A percentile compares a stretch with the other conserved stretches of the same genome.
phyloP scores from a whole-genome alignment of 306 rosid genomes.

The Morella rubra region DNA sequence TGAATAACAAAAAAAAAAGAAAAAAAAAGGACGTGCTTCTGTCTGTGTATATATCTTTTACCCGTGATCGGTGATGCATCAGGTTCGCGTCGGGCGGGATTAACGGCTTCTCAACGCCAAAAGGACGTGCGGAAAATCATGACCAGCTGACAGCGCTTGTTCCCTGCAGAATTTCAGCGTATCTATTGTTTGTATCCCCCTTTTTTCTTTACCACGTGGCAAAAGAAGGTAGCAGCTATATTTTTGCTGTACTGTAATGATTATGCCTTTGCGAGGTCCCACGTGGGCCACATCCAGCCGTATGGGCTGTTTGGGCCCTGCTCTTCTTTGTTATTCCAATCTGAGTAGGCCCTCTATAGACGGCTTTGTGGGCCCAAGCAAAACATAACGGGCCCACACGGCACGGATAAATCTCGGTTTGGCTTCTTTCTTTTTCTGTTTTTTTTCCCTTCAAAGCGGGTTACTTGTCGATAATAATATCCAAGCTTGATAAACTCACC shows the following conservation, averaged over 20 bases:
- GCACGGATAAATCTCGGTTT: not conserved
- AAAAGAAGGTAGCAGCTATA: conserved; percentile 10
- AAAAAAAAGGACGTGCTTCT: too few relatives aligned
- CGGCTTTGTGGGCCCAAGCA: conserved; percentile 11
- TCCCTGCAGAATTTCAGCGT: not conserved
- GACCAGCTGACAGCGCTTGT: conserved; percentile 19
- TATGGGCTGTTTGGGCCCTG: conserved; percentile 21
- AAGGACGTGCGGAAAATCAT: conserved; percentile 12
- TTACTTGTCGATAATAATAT: too few relatives aligned
- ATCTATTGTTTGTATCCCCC: not conserved
- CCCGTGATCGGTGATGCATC: conserved; percentile 12
- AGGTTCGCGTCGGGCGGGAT: conserved; percentile 49
- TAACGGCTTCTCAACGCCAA: conserved; percentile 76
- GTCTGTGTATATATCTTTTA: conserved; percentile 4
- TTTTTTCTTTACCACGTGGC: conserved; percentile 50
- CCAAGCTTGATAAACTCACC: too few relatives aligned
- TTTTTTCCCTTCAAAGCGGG: too few relatives aligned
- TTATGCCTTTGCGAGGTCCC: conserved; percentile 1
- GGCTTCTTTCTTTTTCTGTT: too few relatives aligned
- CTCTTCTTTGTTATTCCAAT: not conserved
- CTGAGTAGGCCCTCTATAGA: conserved; percentile 6
- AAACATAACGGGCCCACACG: not conserved
- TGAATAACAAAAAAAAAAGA: not conserved
- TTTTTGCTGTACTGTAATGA: conserved; percentile 23
- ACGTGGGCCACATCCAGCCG: conserved; percentile 51